These are phyloP conservation scores for Coelastrella sp. DNA, from an alignment of 139 green algal species.

Conservation along the genomic window DNA sequence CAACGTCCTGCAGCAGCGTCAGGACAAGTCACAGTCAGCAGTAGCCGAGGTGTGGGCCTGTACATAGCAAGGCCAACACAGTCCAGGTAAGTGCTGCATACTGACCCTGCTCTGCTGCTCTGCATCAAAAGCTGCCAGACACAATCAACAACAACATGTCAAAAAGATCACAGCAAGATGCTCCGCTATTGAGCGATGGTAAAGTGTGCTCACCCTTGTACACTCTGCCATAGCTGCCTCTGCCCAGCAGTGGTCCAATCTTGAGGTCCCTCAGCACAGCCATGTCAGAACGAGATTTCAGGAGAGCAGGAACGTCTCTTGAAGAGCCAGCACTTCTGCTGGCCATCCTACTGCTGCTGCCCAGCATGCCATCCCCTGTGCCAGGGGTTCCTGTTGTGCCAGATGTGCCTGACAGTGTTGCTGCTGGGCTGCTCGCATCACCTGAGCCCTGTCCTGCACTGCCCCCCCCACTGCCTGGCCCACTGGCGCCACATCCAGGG, in stretches of 20 bases:
- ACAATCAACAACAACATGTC: neutral
- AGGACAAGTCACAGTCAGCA: neutral
- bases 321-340: neutral
- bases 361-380: neutral
- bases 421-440: neutral
- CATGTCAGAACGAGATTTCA: conserved; percentile 9
- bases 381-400: neutral
- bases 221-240: conserved; percentile 41
- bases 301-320: neutral
- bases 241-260: conserved; percentile 44
- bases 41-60: too few relatives aligned
- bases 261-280: conserved; percentile 32
- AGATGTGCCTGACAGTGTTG: neutral
- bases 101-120: neutral
- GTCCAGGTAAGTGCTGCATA: neutral
- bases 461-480: neutral
- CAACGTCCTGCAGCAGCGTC: conserved; percentile 34
- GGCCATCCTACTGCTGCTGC: neutral
- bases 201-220: conserved; percentile 28
- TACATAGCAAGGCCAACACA: too few relatives aligned
- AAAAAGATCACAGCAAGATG: neutral
- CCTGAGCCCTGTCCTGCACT: neutral
- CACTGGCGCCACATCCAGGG: neutral
- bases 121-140: neutral
- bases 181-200: neutral